Base-by-base conservation (phyloP, 1,284 basidiomycete species). In the Stygiomarasmius scandens region DNA sequence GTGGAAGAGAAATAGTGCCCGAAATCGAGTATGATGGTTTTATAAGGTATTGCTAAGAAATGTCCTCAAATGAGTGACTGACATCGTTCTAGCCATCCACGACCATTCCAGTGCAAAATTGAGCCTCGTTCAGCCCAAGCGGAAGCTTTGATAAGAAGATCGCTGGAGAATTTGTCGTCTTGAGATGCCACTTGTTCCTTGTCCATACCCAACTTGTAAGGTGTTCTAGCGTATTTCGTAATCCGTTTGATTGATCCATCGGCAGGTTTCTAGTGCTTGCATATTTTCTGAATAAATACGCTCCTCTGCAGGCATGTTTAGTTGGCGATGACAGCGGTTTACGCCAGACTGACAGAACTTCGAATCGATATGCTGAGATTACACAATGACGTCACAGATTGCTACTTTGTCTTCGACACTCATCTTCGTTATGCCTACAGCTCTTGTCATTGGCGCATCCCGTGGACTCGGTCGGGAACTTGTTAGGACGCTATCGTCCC, bases 401-500 rank as follows among this genome's bases (percentile, higher is more conserved):
- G 29, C 29, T 6, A 32, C 12, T 32, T 12, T 32, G 5, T 32
- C 29, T 32, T 32, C 29, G 12, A 32, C 29, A 32, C 6, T 32
- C 29, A 32, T 32, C 29, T 32, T 12, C 6, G 5, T 12, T 32
- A 66, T 67, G 66, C 61, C 65, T 50, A 70, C 62, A 5, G 54
- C 65, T 2, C 69, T 74, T 53, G 64, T 74, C 49, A 63, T 74
- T 45, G 78, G 78, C 43, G 79, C 76, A 0, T 77, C 77, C 9
- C 72, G 76, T 24, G 78, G 78, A 14, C 71, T 81, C 5, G 78
- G 79, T 2, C 67, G 73, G n/a, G 72, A 76, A 36, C 71, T 80
- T 24, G 69, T 71, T 19, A 66, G 74, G 24, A 55, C 56, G 11
- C 62, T 74, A 3, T 63, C 66, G 25, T 44, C 53, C 32, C 56